Conservation (phyloP, 192 early-diverging fungal genomes). For the Radiomyces spectabilis region DNA sequence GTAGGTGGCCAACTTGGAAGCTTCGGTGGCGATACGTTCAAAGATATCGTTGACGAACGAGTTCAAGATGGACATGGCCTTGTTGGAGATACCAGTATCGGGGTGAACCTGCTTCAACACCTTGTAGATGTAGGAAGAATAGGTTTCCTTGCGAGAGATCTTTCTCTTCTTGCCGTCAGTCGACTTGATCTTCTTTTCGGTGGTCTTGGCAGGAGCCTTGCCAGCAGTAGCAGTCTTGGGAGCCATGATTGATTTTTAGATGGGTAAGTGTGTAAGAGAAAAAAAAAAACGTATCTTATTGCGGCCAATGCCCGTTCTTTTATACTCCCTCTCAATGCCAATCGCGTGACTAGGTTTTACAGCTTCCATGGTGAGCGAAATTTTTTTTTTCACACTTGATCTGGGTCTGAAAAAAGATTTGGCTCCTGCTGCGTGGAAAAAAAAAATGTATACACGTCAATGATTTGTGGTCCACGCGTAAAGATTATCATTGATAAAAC, state of each 20-base stretch:
- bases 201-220: conserved; percentile 68
- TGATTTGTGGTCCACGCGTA: too few species aligned
- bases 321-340: background rate
- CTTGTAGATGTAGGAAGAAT: conserved; percentile 96
- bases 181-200: conserved; percentile 52
- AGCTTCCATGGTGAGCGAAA: too few species aligned
- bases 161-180: conserved; percentile 61
- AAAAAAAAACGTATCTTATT: background rate
- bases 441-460: too few species aligned
- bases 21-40: conserved; percentile 84
- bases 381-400: too few species aligned
- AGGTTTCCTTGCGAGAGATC: conserved; percentile 76
- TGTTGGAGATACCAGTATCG: conserved; percentile 95
- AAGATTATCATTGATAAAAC: too few species aligned
- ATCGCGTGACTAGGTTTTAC: background rate
- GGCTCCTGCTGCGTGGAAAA: background rate
- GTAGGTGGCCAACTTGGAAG: conserved; percentile 82
- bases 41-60: conserved; percentile 97
- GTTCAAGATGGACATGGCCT: conserved; percentile 96
- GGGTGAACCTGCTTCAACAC: conserved; percentile 97
- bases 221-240: conserved; percentile 34
- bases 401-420: background rate
- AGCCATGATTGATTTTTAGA: conserved; percentile 23
- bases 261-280: conserved; percentile 11
- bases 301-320: background rate